Base-by-base conservation (phyloP, 139 green algal genomes). In the Zygnema cylindricum region DNA sequence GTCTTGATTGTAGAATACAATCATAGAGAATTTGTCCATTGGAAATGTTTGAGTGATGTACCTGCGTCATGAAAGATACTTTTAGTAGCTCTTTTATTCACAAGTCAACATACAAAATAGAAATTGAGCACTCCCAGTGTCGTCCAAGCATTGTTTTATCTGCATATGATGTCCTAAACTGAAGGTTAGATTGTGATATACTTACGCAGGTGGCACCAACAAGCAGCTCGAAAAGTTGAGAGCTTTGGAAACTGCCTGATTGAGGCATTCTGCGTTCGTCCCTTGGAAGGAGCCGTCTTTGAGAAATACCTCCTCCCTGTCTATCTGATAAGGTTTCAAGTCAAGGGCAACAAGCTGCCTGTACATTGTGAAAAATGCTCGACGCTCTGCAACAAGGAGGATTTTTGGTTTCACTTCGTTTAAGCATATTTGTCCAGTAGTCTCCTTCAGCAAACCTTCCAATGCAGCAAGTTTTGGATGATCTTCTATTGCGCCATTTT, bases 281-380 rank as follows among this genome's bases (percentile, higher is more conserved):
- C 11, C 21, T 41, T 79, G 36, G 38, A 79, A 43, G 21, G 16
- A 3, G 36, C 71, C 71, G 21, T 79, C 36, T 11, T 43, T 79
- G 7, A 79, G 21, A 16, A 79, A 43, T 54, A 43, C 7, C 36
- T 16, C 71, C 71, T 79, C 71, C 16, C 71, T 41, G 71, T 79
- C 71, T 40, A 79, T 79, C 38, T 79, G 71, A 43, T 79, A 79
- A 3, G 71, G 71, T 16, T 79, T 79, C 36, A 79, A 43, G 71
- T 43, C 71, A 79, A 43, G 36, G 7, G 7, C 36, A 54, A 79
- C 38, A 43, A 79, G 71, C 38, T 54, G 71, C 38, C 16, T 79
- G 16, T 79, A 79, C 71, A 79, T 79, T 16, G 71, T 79, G 38
- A 79, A 79, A 16, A 79, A 79, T 43, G 38, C 3, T 16, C 16